Evolutionary conservation across 257 asterid species (phyloP).

Genomic region (Mentha longifolia): DNA sequence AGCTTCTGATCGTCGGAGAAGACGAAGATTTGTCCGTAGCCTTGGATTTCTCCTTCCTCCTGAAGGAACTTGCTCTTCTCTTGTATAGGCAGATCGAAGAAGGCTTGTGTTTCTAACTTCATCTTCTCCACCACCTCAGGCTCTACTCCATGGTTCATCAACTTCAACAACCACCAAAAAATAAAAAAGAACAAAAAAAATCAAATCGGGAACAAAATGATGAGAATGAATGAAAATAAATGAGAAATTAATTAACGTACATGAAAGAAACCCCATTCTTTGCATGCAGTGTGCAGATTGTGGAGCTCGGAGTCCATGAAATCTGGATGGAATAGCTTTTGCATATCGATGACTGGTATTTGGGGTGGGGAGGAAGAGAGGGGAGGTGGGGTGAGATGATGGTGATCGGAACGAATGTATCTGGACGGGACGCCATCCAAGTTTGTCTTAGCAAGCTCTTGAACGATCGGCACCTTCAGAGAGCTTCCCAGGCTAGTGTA

Average conservation of each 20-base stretch:
- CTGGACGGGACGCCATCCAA: slow-evolving; percentile 42
- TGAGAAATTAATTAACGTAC: slow-evolving; percentile 21
- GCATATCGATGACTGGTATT: slow-evolving; percentile 55
- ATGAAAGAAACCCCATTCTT: slow-evolving; percentile 71
- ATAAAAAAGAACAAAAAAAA: too few species aligned
- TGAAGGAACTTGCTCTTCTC: too few species aligned
- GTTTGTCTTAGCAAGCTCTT: slow-evolving; percentile 54
- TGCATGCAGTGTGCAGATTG: slow-evolving; percentile 50
- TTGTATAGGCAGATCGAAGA: too few species aligned
- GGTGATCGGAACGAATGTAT: slow-evolving; percentile 46
- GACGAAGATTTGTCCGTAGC: too few species aligned
- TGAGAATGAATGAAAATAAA: too few species aligned
- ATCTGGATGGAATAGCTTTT: slow-evolving; percentile 25
- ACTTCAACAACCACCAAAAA: too few species aligned
- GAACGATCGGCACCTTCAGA: slow-evolving; percentile 58
- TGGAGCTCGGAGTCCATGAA: slow-evolving; percentile 46
- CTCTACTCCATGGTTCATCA: too few species aligned
- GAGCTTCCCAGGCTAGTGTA: slow-evolving; percentile 28
- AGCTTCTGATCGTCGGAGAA: too few species aligned
- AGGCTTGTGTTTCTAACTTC: too few species aligned
- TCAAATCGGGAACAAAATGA: too few species aligned
- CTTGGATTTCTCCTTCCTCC: too few species aligned
- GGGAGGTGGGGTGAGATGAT: slow-evolving; percentile 38
- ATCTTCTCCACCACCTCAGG: too few species aligned
- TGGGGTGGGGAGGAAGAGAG: neutral